phyloP scores from a whole-genome alignment of 106 monocot genomes.

The Acanthochlamys bracteata region DNA sequence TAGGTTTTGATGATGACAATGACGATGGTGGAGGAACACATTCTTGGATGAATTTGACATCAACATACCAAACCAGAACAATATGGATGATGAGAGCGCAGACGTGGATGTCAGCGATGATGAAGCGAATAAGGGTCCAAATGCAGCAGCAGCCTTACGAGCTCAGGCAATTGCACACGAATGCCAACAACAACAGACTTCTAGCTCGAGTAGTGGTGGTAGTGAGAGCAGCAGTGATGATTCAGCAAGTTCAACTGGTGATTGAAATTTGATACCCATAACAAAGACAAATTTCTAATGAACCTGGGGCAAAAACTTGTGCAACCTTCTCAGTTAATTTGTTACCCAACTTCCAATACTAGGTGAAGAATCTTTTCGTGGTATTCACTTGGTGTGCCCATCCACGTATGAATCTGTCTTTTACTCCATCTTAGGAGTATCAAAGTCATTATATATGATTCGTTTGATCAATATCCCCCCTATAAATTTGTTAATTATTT shows the following conservation, averaged over 20 bases:
- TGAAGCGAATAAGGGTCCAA: slow-evolving; percentile 44
- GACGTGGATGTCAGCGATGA: slow-evolving; percentile 71
- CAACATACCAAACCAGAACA: slow-evolving; percentile 39
- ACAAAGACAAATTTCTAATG: too few species aligned
- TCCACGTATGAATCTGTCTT: too few species aligned
- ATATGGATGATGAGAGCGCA: slow-evolving; percentile 72
- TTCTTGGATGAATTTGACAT: slow-evolving; percentile 22
- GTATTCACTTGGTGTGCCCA: too few species aligned
- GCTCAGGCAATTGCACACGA: slow-evolving; percentile 66
- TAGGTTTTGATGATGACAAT: neutral
- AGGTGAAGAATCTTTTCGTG: too few species aligned
- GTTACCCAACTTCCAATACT: too few species aligned
- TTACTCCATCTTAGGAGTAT: too few species aligned
- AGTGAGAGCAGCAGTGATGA: slow-evolving; percentile 57
- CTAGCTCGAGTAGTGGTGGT: slow-evolving; percentile 46
- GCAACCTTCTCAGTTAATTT: too few species aligned
- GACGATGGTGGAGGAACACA: slow-evolving; percentile 47
- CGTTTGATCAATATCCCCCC: too few species aligned
- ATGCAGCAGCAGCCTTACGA: slow-evolving; percentile 60
- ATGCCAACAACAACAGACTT: slow-evolving; percentile 28
- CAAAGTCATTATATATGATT: too few species aligned
- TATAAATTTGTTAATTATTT: too few species aligned
- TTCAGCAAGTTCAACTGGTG: slow-evolving; percentile 73
- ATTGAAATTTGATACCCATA: slow-evolving; percentile 43
- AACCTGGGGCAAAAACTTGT: too few species aligned